Percentiles rank a stretch among this genome's conserved stretches.
Conservation (phyloP, 257 asterid genomes). For the Solanum peruvianum region DNA sequence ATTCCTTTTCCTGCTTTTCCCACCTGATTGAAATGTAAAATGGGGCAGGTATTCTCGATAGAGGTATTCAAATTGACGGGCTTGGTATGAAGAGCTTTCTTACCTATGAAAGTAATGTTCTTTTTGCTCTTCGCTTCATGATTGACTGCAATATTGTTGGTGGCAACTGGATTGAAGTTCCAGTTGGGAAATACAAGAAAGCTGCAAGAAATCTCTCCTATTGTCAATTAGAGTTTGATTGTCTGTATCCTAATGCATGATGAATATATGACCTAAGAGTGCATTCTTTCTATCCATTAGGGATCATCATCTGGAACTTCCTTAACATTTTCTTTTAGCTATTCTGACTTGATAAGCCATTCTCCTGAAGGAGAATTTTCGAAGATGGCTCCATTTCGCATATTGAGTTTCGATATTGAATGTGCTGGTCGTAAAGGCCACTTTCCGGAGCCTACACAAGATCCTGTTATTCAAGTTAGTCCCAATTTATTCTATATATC, state of each 20-base stretch:
- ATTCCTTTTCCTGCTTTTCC: not conserved
- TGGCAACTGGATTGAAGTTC: constrained; percentile 95
- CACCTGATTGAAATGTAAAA: not conserved
- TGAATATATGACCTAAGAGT: not conserved
- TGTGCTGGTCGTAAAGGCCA: constrained; percentile 98
- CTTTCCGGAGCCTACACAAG: constrained; percentile 95
- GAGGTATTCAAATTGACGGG: constrained; percentile 91
- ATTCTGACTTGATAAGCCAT: constrained; percentile 81
- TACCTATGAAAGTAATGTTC: constrained; percentile 94
- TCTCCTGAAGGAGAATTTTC: constrained; percentile 89
- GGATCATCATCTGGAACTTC: constrained; percentile 6
- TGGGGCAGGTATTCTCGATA: constrained; percentile 82
- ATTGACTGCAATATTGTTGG: constrained; percentile 89
- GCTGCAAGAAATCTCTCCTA: constrained; percentile 44
- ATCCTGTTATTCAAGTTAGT: constrained; percentile 94
- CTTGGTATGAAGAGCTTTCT: constrained; percentile 71
- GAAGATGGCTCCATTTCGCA: constrained; percentile 98
- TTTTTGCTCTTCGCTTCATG: constrained; percentile 98
- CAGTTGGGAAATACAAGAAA: constrained; percentile 67
- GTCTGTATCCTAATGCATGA: constrained; percentile 70
- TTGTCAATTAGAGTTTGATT: constrained; percentile 86
- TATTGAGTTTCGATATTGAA: constrained; percentile 95
- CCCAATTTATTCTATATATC: not conserved
- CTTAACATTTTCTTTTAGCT: constrained; percentile 40
- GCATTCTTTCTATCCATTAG: not conserved